Evolutionary conservation across 768 basidiomycete species (phyloP), one percentile per base, ranked within the genome.

Genomic region (Termitomyces bulborhizus): DNA sequence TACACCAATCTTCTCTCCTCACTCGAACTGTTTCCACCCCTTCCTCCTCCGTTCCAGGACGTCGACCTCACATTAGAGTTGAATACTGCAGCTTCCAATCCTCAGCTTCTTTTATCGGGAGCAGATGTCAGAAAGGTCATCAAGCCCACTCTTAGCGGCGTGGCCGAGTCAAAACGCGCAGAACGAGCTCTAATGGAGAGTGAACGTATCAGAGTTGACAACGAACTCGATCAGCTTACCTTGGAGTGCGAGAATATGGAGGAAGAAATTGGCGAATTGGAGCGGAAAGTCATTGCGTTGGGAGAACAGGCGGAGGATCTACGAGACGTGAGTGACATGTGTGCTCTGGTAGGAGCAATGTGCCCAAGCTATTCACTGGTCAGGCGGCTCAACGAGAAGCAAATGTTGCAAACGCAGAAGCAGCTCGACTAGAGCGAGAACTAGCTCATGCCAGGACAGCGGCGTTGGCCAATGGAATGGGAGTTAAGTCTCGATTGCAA

Each of bases 361-460:
- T 46, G 24, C 29, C 39, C 16, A 29, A 43, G 6, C 29, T 18
- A 26, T 27, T 7, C 1, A 12, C 21, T 13, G 29, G 12, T 34
- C 60, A 93, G 90, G 84, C 86, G 15, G 82, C 88, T 13, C 90
- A 90, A 67, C 84, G 83, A 62, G 90, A 92, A 64, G 83, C 85
- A 2, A 68, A 79, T 53, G 77, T 84, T 3, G 84, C 85, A 56
- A 85, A 77, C 61, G 77, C 73, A 9, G 85, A 92, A 68, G 84
- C 84, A 7, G 72, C 75, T 36, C 79, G 83, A 41, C 69, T 93
- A 40, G 87, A 91, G 60, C 80, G 78, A 51, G 88, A 90, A 57
- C 69, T 92, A 8, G 84, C 84, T 2, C 81, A 86, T 50, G 90
- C 90, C 13, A 77, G 84, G 61, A 86, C 83, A 21, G 85, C 86